Evolutionary conservation across 2,329 filamentous ascomycete species (phyloP).

Genomic region (Fusarium sp.): DNA sequence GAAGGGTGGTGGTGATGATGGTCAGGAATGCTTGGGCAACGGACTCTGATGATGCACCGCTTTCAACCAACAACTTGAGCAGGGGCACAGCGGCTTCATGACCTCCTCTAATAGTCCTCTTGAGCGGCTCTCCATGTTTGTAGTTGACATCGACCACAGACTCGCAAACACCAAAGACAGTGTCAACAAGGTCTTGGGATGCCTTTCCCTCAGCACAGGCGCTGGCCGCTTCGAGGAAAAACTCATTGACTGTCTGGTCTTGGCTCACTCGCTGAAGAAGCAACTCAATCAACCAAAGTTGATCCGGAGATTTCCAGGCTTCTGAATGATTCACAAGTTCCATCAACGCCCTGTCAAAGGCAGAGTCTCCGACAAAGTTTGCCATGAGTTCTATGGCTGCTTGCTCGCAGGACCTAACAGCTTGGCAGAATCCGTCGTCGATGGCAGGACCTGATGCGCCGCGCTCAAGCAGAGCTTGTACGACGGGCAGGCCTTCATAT

Average conservation of each 20-base stretch:
- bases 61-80: neutral
- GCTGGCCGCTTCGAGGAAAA: neutral
- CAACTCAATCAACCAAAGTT: neutral
- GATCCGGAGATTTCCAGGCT: neutral
- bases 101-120: neutral
- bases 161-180: neutral
- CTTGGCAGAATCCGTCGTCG: conserved; percentile 20
- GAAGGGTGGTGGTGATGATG: neutral
- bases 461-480: conserved; percentile 4
- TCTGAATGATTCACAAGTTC: neutral
- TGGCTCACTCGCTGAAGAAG: neutral
- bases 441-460: conserved; percentile 15
- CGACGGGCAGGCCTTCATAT: conserved; percentile 8
- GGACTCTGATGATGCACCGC: neutral
- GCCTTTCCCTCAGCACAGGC: neutral
- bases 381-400: conserved; percentile 13
- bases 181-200: neutral
- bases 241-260: neutral
- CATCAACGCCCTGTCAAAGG: conserved; percentile 9
- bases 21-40: neutral
- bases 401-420: conserved; percentile 1
- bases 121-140: neutral
- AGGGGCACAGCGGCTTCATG: neutral
- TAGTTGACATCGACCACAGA: neutral
- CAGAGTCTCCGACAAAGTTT: neutral